Percentiles rank a stretch among this genome's conserved stretches.
Evolutionary conservation across 148 eudicot species (phyloP).

Genomic region (Diospyros kaki): DNA sequence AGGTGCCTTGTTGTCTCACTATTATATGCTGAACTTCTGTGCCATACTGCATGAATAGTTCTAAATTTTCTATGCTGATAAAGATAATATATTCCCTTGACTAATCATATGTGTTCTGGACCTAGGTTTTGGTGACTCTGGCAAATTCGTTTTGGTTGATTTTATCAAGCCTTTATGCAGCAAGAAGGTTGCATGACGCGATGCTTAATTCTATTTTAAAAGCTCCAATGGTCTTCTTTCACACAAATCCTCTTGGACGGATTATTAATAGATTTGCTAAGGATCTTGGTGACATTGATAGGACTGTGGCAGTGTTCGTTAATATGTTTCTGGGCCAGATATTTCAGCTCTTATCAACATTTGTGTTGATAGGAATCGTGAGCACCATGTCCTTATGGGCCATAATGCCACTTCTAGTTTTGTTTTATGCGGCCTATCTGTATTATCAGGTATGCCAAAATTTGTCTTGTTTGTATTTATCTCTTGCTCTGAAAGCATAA

Average conservation of each 20-base stretch:
- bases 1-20: too few relatives aligned
- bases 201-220: slow-evolving; percentile 84
- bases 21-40: neutral
- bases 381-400: slow-evolving; percentile 99
- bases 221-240: slow-evolving; percentile 98
- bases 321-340: slow-evolving; percentile 81
- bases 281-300: slow-evolving; percentile 89
- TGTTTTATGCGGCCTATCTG: slow-evolving; percentile 85
- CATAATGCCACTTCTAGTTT: slow-evolving; percentile 85
- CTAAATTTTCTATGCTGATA: neutral
- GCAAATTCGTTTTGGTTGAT: slow-evolving; percentile 88
- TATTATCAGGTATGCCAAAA: slow-evolving; percentile 77
- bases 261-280: slow-evolving; percentile 93
- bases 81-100: neutral
- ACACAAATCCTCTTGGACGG: slow-evolving; percentile 93
- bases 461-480: slow-evolving; percentile 10
- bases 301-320: slow-evolving; percentile 72
- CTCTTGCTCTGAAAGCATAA: neutral
- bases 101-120: slow-evolving; percentile 8
- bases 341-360: slow-evolving; percentile 85
- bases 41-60: neutral
- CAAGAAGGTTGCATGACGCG: slow-evolving; percentile 77
- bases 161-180: slow-evolving; percentile 86
- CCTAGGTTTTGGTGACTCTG: slow-evolving; percentile 75
- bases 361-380: slow-evolving; percentile 86